phyloP scores from a whole-genome alignment of 768 basidiomycete genomes.

The Clitopilus hobsonii region DNA sequence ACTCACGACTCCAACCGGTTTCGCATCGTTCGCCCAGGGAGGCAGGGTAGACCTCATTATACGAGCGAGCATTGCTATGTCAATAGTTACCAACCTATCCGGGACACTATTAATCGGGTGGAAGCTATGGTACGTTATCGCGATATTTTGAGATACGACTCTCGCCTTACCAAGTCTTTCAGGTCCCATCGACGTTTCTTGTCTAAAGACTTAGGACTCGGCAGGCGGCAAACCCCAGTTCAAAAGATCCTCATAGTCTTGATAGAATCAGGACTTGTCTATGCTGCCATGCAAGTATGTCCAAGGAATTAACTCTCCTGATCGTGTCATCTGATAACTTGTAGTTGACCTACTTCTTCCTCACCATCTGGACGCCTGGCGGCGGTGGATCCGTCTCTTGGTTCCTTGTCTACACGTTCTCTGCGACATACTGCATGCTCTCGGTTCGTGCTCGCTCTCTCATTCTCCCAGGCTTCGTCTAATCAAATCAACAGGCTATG shows the following conservation, averaged over 20 bases:
- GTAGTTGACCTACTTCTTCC: not conserved
- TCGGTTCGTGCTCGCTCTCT: not conserved
- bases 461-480: not conserved
- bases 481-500: slow-evolving; percentile 15
- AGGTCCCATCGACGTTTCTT: slow-evolving; percentile 21
- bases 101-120: slow-evolving; percentile 22
- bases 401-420: not conserved
- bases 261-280: slow-evolving; percentile 22
- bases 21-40: slow-evolving; percentile 16
- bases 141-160: too few species aligned
- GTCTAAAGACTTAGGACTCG: slow-evolving; percentile 17
- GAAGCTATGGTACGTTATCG: slow-evolving; percentile 16
- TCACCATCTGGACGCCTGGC: not conserved
- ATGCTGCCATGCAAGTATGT: slow-evolving; percentile 21
- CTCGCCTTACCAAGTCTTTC: not conserved
- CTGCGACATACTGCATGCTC: not conserved
- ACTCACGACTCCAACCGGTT: slow-evolving; percentile 2
- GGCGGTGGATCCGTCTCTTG: not conserved
- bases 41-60: slow-evolving; percentile 15
- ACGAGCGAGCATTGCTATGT: too few species aligned
- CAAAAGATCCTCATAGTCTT: slow-evolving; percentile 22
- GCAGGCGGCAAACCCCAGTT: slow-evolving; percentile 16
- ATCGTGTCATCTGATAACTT: too few species aligned
- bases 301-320: not conserved
- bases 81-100: slow-evolving; percentile 10